Evolutionary conservation across 2,329 filamentous ascomycete species (phyloP), one percentile per base, ranked within the genome.

Genomic region (Claviceps sp.): DNA sequence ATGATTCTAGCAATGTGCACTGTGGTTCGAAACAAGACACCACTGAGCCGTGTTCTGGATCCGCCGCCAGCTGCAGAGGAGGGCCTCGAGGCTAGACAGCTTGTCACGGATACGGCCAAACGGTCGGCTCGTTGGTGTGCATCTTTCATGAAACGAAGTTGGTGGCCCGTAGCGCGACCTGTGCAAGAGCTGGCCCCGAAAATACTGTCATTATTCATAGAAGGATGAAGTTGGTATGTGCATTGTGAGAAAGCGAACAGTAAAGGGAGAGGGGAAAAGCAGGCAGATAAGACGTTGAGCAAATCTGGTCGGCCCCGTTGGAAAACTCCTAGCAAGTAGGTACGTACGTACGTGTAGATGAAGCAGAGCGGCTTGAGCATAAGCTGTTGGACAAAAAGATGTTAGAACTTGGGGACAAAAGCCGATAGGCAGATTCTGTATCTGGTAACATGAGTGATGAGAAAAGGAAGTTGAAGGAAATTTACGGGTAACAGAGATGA

Each of bases 1-100:
- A 95, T 76, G n/a, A 86, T 90, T 55, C 79, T 73, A 5, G 79
- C 79, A 54, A 84, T 82, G 58, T 80, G 77, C 9, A 77, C 68
- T 0, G 75, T 80, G 58, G 80, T 79, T 24, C 70, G 60, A 22
- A 62, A 63, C 56, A 73, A 62, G 42, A 71, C 63, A 50, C 65
- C 69, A 38, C 63, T 65, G 30, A 66, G 65, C 18, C 67, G 60
- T 14, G 67, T 67, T 40, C 61, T 56, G 48, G 63, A 55, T 47
- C 57, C 61, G 49, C 30, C 30, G 30, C 66, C 64, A 44, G 58
- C 54, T 14, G 62, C 61, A 3, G 74, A 75, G 24, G 66, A 56
- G 8, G 71, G 66, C 30, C 70, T 64, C 5, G 69, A 72, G 47
- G 62, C 55, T 22, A 22, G 20, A 22, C 20, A 63, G 54, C 63